Base-by-base conservation (phyloP, 2,329 filamentous ascomycete species). In the Fusarium subglutinans region DNA sequence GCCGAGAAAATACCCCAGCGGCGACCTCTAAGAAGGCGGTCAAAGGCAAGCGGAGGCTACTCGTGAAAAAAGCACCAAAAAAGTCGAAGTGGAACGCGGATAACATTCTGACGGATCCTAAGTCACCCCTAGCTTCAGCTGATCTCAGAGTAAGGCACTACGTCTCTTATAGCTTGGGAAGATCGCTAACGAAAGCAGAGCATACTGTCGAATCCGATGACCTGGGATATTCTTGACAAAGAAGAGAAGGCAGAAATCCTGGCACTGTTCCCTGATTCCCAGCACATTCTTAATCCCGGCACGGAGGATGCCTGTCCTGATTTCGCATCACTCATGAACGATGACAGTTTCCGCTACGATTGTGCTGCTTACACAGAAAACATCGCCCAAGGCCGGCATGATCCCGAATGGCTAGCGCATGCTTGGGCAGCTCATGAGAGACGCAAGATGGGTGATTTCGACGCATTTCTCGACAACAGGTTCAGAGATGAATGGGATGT, bases 391-490 rank as follows among this genome's bases (percentile, higher is more conserved):
- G 88, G 88, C 8, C 84, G 83, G 40, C 86, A 89, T 65, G 87
- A 90, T 71, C 82, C 84, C 4, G 82, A 84, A 20, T 90, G 88
- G 88, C 83, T 90, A 13, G 80, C 77, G 22, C 82, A 86, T 63
- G 88, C 89, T 2, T 89, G 86, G 82, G 78, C 78, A 8, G 88
- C 89, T 2, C 87, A 89, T 69, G 81, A 84, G 61, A 82, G 83
- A 76, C 86, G 88, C 63, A 82, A 80, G 57, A 77, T 81, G 3
- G 89, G 89, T 9, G 81, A 86, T 5, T 90, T 88, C 68, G 84
- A 89, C 66, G 83, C 84, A 8, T 86, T 83, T 58, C 79, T 88
- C 37, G 78, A 82, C 15, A 75, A 79, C 6, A 84, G 84, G 60
- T 87, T 90, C 64, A 81, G 85, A 74, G 78, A 82, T 6, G 84